Conservation (phyloP, 2,329 filamentous ascomycete genomes). For the Coniella lustricola region DNA sequence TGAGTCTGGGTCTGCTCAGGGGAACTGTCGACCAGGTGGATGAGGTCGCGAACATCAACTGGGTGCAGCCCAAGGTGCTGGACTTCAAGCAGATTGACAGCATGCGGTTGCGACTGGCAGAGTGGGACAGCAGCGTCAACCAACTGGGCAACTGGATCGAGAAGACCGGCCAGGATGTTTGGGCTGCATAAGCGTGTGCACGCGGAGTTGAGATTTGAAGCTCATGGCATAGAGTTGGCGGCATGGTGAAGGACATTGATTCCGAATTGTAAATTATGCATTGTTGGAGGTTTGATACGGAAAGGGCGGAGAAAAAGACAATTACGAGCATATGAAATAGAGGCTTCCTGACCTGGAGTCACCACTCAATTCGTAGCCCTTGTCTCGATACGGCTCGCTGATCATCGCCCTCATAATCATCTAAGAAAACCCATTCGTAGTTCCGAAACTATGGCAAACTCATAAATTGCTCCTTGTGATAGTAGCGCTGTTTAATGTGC, state of each 20-base stretch:
- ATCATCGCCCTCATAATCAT: too few species aligned
- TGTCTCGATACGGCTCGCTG: too few species aligned
- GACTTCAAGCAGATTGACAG: constrained; percentile 92
- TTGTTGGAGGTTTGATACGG: constrained; percentile 5
- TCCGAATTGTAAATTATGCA: constrained; percentile 11
- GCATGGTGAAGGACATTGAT: neutral
- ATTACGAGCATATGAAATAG: constrained; percentile 4
- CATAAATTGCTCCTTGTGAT: too few species aligned
- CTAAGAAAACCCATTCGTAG: too few species aligned
- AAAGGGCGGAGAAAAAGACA: neutral
- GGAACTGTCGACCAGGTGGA: constrained; percentile 97
- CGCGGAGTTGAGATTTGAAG: neutral
- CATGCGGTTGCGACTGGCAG: constrained; percentile 79
- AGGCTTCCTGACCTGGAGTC: neutral
- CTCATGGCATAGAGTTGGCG: neutral
- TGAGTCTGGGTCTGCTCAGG: constrained; percentile 81
- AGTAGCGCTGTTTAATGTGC: too few species aligned
- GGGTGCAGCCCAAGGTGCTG: constrained; percentile 97
- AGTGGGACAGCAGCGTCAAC: constrained; percentile 96
- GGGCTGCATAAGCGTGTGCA: constrained; percentile 60
- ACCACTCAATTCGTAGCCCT: neutral
- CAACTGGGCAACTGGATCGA: constrained; percentile 97
- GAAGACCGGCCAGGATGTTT: constrained; percentile 86
- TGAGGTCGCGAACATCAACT: constrained; percentile 89
- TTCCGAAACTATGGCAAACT: too few species aligned